Evolutionary conservation across 495 filamentous ascomycete species (phyloP), one percentile per base, ranked within the genome.

Genomic region (Glutinoglossum americanum): DNA sequence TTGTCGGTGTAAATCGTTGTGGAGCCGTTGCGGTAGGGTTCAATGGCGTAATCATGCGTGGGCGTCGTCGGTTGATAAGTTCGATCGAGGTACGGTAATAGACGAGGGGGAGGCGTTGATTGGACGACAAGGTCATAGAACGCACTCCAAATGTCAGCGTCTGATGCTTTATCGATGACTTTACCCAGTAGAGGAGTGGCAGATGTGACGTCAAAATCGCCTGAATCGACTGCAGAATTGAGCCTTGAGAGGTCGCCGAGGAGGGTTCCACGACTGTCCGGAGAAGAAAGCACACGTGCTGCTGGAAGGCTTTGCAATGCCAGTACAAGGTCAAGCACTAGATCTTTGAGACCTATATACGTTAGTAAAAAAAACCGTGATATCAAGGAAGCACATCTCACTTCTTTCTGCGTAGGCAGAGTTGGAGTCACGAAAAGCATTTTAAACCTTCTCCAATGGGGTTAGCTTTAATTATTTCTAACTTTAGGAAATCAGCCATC

Each of bases 101-200:
- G 54, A 30, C 54, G 54, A 35, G 30, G 33, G 26, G 32, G 33
- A 17, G 55, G 55, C 21, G 26, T 56, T 9, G 35, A 39, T 19
- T 33, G 11, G 15, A 17, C 25, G 35, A 56, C 21, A 1, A 56
- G 28, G 15, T 9, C 32, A 44, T 35, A 44, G 26, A 56, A 30
- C 17, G 55, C 55, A n/a, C 17, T 11, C 55, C 55, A 56, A 41
- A 56, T 41, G 17, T 56, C 55, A 25, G 27, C 35, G 47, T 56
- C 55, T 33, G 26, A n/a, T 33, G 55, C 27, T 41, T 41, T 35
- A 11, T 27, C 25, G 32, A 56, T 3, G 23, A 54, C 51, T 23
- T 45, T 45, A 10, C 4, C 21, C 10, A 45, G 41, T 45, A 45
- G 41, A 45, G 41, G 41, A 13, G 21, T 21, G n/a, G 10, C n/a